phyloP scores from a whole-genome alignment of 2,329 filamentous ascomycete genomes.

The Penicillium sp. region DNA sequence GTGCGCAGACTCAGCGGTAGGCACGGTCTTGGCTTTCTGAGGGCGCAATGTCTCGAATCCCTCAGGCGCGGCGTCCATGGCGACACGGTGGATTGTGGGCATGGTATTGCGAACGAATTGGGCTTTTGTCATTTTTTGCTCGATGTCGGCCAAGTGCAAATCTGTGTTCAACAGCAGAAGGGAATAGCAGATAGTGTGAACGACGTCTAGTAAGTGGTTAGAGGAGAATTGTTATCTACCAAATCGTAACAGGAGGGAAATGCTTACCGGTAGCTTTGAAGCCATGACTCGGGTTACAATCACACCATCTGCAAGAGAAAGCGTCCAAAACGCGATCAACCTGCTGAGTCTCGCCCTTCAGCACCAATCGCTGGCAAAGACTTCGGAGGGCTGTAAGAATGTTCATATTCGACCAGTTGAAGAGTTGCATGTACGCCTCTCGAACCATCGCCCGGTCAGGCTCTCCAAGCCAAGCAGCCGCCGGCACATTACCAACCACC shows the following conservation, averaged over 20 bases:
- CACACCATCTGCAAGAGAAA: slow-evolving; percentile 87
- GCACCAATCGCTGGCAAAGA: slow-evolving; percentile 76
- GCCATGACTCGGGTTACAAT: slow-evolving; percentile 88
- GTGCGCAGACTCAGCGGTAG: slow-evolving; percentile 37
- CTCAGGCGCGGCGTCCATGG: slow-evolving; percentile 70
- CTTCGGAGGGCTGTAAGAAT: slow-evolving; percentile 76
- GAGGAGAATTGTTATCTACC: not conserved
- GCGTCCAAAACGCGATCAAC: slow-evolving; percentile 91
- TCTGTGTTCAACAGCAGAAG: slow-evolving; percentile 95
- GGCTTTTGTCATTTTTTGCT: slow-evolving; percentile 90
- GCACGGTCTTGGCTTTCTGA: slow-evolving; percentile 28
- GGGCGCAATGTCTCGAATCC: slow-evolving; percentile 61
- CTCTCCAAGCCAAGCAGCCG: slow-evolving; percentile 82
- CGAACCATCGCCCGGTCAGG: slow-evolving; percentile 57
- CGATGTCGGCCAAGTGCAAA: slow-evolving; percentile 90
- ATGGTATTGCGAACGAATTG: slow-evolving; percentile 98
- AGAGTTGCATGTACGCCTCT: slow-evolving; percentile 87
- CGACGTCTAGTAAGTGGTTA: slow-evolving; percentile 69
- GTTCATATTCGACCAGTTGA: slow-evolving; percentile 80
- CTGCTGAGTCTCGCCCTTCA: slow-evolving; percentile 93
- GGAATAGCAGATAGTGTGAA: slow-evolving; percentile 96
- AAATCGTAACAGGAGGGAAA: not conserved
- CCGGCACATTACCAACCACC: slow-evolving; percentile 75
- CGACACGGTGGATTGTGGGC: slow-evolving; percentile 78
- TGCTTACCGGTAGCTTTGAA: slow-evolving; percentile 81